Conservation (phyloP, 2,329 filamentous ascomycete species). For the Metarhizium anisopliae region DNA sequence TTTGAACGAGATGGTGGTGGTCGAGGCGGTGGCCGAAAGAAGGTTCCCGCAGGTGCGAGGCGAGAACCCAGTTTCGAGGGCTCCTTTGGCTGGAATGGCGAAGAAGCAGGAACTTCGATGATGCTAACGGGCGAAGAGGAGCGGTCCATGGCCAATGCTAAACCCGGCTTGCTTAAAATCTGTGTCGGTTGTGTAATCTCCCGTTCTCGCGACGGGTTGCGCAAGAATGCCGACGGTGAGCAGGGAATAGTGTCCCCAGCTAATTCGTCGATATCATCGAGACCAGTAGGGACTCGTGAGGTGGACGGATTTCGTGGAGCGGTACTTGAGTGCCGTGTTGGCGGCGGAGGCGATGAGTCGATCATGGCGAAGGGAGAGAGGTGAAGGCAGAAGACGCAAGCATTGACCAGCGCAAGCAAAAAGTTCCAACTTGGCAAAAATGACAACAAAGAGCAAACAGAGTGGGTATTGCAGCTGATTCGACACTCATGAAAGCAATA, state of each 20-base stretch:
- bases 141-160: constrained; percentile 15
- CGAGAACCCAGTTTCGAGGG: constrained; percentile 35
- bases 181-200: constrained; percentile 37
- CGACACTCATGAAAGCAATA: constrained; percentile 4
- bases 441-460: neutral
- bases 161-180: constrained; percentile 30
- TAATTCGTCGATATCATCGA: constrained; percentile 35
- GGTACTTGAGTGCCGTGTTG: constrained; percentile 19
- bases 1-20: constrained; percentile 11
- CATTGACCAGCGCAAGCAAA: neutral
- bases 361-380: constrained; percentile 16
- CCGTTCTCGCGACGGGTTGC: constrained; percentile 13
- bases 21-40: constrained; percentile 46
- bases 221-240: constrained; percentile 29
- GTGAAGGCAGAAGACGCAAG: neutral
- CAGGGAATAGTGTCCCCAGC: constrained; percentile 36
- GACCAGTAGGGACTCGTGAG: constrained; percentile 12
- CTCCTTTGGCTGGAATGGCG: constrained; percentile 48
- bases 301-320: constrained; percentile 18
- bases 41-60: constrained; percentile 70
- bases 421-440: neutral
- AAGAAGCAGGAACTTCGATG: constrained; percentile 84
- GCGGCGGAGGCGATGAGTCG: constrained; percentile 20
- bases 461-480: neutral
- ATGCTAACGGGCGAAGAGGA: constrained; percentile 36